These are phyloP conservation scores for Mariannaea sp. DNA, from an alignment of 2,329 filamentous ascomycete species.

Conservation along the genomic window DNA sequence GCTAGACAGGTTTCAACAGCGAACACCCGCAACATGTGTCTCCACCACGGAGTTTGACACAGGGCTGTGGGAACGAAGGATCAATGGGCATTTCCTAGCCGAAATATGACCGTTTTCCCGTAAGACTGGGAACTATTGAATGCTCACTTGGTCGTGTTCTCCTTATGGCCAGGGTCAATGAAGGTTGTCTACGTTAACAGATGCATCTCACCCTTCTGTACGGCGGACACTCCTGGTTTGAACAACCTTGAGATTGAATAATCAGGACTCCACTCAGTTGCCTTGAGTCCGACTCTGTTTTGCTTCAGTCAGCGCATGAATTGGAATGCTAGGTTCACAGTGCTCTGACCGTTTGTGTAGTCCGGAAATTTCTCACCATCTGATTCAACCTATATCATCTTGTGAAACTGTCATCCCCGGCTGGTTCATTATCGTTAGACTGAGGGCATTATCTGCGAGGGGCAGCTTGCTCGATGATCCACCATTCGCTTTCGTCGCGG, in stretches of 20 bases:
- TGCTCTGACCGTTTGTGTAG: constrained; percentile 3
- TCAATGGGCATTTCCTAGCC: constrained; percentile 51
- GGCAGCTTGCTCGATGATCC: constrained; percentile 11
- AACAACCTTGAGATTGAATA: constrained; percentile 3
- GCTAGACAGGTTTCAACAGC: constrained; percentile 49
- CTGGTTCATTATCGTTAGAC: constrained; percentile 1
- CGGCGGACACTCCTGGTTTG: constrained; percentile 17
- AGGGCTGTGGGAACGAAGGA: constrained; percentile 51
- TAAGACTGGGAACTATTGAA: constrained; percentile 22
- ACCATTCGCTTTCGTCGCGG: constrained; percentile 6
- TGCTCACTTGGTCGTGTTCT: constrained; percentile 19
- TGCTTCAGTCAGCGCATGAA: constrained; percentile 5
- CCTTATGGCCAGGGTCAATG: constrained; percentile 24
- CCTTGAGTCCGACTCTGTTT: background rate
- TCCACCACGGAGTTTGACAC: constrained; percentile 53
- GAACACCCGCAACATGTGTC: constrained; percentile 60
- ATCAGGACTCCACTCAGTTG: background rate
- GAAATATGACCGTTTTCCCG: constrained; percentile 42
- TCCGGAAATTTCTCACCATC: constrained; percentile 1
- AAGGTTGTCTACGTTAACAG: constrained; percentile 14
- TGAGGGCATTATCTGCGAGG: constrained; percentile 1
- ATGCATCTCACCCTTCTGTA: constrained; percentile 19
- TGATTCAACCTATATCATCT: background rate
- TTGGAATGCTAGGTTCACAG: constrained; percentile 6
- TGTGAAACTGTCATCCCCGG: background rate